These are phyloP conservation scores for Cocos nucifera DNA, from an alignment of 176 grass and related monocot species.

Conservation along the genomic window DNA sequence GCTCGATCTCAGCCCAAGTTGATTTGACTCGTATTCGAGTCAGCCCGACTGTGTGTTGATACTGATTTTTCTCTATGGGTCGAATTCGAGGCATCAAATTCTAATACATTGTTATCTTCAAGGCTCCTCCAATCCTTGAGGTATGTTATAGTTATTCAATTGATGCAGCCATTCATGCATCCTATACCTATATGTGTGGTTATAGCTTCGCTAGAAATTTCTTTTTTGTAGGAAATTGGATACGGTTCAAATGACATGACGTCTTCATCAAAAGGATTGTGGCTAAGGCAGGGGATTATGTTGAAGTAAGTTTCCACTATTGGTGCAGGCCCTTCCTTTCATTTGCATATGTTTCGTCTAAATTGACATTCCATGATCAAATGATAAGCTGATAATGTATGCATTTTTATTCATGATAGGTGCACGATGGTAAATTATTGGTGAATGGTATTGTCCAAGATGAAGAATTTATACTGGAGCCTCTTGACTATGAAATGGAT, in stretches of 20 bases:
- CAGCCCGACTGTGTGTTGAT: no score
- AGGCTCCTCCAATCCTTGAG: slow-evolving; percentile 52
- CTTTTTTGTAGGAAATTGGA: not conserved
- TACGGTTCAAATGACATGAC: not conserved
- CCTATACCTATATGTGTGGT: no score
- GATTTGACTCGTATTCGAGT: no score
- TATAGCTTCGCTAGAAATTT: not conserved
- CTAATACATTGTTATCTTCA: slow-evolving; percentile 95
- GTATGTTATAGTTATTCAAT: slow-evolving; percentile 16
- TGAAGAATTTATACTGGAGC: slow-evolving; percentile 9
- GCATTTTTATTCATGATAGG: slow-evolving; percentile 30
- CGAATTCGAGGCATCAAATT: no score
- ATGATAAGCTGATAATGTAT: no score
- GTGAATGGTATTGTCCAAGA: slow-evolving; percentile 9
- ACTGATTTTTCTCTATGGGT: no score
- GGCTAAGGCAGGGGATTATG: slow-evolving; percentile 30
- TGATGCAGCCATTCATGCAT: not conserved
- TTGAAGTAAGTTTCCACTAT: slow-evolving; percentile 7
- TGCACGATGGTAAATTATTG: slow-evolving; percentile 9
- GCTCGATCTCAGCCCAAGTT: no score
- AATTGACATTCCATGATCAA: slow-evolving; percentile 3
- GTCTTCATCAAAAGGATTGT: slow-evolving; percentile 9
- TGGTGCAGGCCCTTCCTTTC: slow-evolving; percentile 30
- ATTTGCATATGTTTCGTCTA: not conserved
- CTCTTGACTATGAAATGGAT: slow-evolving; percentile 3